Evolutionary conservation across 2,329 filamentous ascomycete genomes (phyloP), one percentile per base, ranked within the genome.

Genomic region (Xylariaceae sp.): DNA sequence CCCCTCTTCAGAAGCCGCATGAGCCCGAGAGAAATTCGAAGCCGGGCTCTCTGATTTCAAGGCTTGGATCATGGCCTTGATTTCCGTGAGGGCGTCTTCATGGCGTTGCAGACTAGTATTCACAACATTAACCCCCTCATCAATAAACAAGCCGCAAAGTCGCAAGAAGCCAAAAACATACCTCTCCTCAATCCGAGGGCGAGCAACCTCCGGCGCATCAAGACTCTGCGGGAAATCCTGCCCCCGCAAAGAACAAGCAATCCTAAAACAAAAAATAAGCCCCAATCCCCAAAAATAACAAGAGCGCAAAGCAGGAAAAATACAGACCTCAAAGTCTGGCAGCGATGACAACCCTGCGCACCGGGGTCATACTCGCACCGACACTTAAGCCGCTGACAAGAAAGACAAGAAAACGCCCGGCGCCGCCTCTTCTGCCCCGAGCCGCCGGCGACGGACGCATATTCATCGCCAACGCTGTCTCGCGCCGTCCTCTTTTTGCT

Each of bases 301-400:
- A 34, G 13, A 34, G 32, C 10, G 13, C 32, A 34, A 34, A 10
- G 29, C 42, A 43, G n/a, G 16, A 15, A 4, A 18, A 29, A 16
- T 37, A 55, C 62, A 18, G 50, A 66, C 65, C 65, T 66, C 47
- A 67, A 53, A 21, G 64, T 67, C 41, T 66, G 64, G 39, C 65
- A 67, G 2, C 65, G 63, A 42, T 65, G 65, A 46, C 65, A 67
- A 10, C 63, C 64, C 36, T 52, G 59, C 2, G 64, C 53, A 3
- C 62, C 63, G 5, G 59, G 47, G n/a, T 66, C 64, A 26, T 66
- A 67, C 43, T 66, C 64, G 56, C 65, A 67, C 51, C 65, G 57
- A 41, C 64, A 66, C 48, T 66, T 66, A 37, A 67, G 36, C 32
- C 63, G 63, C 47, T 67, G 65, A 22, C 65, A 67, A 2, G 65